Conservation (phyloP, 768 basidiomycete genomes). For the Russula vinacea region DNA sequence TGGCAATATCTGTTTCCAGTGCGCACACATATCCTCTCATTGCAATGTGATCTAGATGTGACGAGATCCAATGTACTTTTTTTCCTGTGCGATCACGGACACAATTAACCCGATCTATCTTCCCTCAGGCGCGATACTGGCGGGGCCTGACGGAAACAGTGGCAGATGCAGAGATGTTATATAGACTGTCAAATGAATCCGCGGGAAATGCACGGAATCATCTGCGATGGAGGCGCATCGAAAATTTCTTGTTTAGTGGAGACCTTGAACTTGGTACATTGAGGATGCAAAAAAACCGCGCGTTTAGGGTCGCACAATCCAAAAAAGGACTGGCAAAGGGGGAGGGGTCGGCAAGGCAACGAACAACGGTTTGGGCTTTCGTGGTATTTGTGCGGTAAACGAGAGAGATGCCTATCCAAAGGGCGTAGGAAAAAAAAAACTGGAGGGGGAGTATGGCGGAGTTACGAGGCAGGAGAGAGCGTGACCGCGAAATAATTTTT, state of each 20-base stretch:
- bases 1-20: background rate
- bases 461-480: background rate
- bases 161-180: constrained; percentile 11
- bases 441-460: constrained; percentile 19
- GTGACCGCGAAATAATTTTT: background rate
- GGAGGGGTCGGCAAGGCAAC: constrained; percentile 25
- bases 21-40: background rate
- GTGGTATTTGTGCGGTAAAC: constrained; percentile 4
- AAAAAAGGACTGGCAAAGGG: background rate
- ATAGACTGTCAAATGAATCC: constrained; percentile 15
- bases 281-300: constrained; percentile 3
- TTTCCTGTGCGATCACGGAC: constrained; percentile 27
- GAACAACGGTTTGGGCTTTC: background rate
- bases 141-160: constrained; percentile 10
- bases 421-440: constrained; percentile 5
- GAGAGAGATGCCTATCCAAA: constrained; percentile 2
- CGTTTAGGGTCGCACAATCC: background rate
- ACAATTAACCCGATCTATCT: constrained; percentile 26
- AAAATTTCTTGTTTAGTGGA: constrained; percentile 16
- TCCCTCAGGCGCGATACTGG: constrained; percentile 23
- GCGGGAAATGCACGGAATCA: constrained; percentile 19
- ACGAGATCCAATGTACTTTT: constrained; percentile 8
- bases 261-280: background rate
- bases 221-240: constrained; percentile 24
- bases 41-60: constrained; percentile 21